Conservation (phyloP, 2,329 filamentous ascomycete species). For the Raffaelea ambrosiae region DNA sequence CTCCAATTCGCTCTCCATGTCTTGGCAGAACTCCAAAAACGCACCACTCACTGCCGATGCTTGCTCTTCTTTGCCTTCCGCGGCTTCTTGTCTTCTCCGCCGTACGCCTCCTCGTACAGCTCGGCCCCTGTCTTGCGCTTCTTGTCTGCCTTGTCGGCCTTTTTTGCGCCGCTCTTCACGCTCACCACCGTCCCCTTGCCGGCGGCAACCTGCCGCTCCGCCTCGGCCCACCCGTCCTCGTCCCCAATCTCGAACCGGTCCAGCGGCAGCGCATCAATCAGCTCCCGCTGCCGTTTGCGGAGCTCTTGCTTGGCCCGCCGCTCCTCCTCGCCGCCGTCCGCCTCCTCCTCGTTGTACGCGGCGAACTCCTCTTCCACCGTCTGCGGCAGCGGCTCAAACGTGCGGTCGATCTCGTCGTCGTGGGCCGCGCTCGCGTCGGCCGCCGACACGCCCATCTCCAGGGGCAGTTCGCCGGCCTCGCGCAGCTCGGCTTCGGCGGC, state of each 20-base stretch:
- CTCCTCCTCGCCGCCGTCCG: conserved; percentile 63
- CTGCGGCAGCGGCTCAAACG: conserved; percentile 62
- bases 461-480: conserved; percentile 36
- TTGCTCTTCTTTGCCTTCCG: no score
- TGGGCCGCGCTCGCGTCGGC: conserved; percentile 56
- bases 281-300: conserved; percentile 65
- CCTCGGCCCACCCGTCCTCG: conserved; percentile 54
- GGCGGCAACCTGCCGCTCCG: conserved; percentile 62
- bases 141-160: conserved; percentile 52
- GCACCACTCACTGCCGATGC: no score
- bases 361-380: conserved; percentile 74
- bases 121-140: conserved; percentile 45
- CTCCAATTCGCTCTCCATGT: no score
- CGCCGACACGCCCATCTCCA: conserved; percentile 43
- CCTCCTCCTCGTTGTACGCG: conserved; percentile 57
- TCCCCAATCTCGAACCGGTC: conserved; percentile 70
- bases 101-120: conserved; percentile 23
- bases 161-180: conserved; percentile 66
- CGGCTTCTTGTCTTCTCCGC: no score
- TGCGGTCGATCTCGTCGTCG: conserved; percentile 59
- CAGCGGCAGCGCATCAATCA: conserved; percentile 85
- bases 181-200: conserved; percentile 52
- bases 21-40: no score
- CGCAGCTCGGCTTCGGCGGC: conserved; percentile 54
- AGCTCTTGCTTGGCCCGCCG: conserved; percentile 66